Evolutionary conservation across 2,329 filamentous ascomycete species (phyloP), one percentile per base, ranked within the genome.

Genomic region (Boeremia exigua): DNA sequence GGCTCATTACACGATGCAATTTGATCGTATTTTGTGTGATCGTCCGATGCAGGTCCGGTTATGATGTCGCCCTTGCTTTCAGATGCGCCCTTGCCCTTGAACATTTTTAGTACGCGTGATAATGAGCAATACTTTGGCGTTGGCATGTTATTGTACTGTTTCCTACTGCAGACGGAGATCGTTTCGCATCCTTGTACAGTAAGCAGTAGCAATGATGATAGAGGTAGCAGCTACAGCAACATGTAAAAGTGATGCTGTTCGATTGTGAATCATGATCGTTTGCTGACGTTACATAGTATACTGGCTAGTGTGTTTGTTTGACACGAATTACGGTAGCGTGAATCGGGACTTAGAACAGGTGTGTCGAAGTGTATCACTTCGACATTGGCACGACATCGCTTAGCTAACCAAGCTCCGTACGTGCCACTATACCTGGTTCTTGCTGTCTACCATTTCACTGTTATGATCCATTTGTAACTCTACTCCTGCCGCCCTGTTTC

Each of bases 51-150:
- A 14, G 43, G 1, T 25, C 48, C 55, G 19, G 53, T 60, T 39
- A 58, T 46, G n/a, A 40, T 55, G 4, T 47, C 52, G 10, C 34
- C 33, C 7, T 48, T 60, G 2, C 29, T 6, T 11, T 19, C 23
- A 4, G 17, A 14, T 9, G 17, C 14, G 3, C 34, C 30, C 23
- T 34, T 55, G 2, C 28, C 43, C 25, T 33, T 60, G 39, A 52
- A 29, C 11, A 40, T 12, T 3, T 17, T 15, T 1, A 48, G 14
- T 6, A 48, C 19, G 14, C 43, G 30, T 15, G 37, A 34, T 25
- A 47, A 37, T 4, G 36, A 17, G 10, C 10, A 29, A 2, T 19
- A 10, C 30, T 9, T 15, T 9, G 6, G 5, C 2, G 15, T n/a
- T 11, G 17, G 25, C 34, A 30, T 38, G 6, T 9, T 10, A 7